phyloP scores from a whole-genome alignment of 352 stramenopile genomes.

The Bremia lactucae region DNA sequence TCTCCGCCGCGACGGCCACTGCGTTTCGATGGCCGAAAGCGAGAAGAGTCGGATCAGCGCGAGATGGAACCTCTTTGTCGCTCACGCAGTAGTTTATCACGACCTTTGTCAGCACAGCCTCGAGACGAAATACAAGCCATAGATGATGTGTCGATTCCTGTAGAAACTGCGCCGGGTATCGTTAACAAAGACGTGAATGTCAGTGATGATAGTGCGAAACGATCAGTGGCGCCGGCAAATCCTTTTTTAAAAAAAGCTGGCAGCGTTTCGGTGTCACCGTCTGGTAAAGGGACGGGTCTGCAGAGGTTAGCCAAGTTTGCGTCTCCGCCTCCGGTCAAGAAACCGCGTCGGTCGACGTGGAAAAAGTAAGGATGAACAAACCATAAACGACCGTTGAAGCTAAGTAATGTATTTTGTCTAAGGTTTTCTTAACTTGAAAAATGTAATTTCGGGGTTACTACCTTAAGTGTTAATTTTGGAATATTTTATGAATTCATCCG shows the following conservation, averaged over 20 bases:
- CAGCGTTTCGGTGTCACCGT: constrained; percentile 5
- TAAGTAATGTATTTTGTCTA: no score
- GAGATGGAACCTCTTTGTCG: constrained; percentile 24
- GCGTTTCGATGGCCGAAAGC: constrained; percentile 5
- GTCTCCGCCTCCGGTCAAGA: constrained; percentile 36
- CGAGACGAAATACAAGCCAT: constrained; percentile 9
- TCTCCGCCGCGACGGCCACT: constrained; percentile 9
- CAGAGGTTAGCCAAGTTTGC: constrained; percentile 56
- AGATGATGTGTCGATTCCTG: constrained; percentile 4
- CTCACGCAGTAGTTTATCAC: constrained; percentile 26
- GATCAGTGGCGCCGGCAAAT: constrained; percentile 48
- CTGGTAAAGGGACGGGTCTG: constrained; percentile 38
- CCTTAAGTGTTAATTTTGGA: no score
- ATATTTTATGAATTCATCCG: no score
- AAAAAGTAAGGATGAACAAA: constrained; percentile 28
- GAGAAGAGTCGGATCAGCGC: constrained; percentile 3
- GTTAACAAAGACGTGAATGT: constrained; percentile 7
- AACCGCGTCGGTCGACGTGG: constrained; percentile 22
- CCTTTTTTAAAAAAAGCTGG: constrained; percentile 60
- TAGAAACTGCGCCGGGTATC: constrained; percentile 3
- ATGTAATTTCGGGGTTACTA: no score
- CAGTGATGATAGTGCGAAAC: constrained; percentile 15
- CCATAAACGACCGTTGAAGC: no score
- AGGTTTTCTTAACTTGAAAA: no score
- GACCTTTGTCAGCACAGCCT: constrained; percentile 15